Base-by-base conservation (phyloP, 768 basidiomycete species). In the Leccinum broughii region DNA sequence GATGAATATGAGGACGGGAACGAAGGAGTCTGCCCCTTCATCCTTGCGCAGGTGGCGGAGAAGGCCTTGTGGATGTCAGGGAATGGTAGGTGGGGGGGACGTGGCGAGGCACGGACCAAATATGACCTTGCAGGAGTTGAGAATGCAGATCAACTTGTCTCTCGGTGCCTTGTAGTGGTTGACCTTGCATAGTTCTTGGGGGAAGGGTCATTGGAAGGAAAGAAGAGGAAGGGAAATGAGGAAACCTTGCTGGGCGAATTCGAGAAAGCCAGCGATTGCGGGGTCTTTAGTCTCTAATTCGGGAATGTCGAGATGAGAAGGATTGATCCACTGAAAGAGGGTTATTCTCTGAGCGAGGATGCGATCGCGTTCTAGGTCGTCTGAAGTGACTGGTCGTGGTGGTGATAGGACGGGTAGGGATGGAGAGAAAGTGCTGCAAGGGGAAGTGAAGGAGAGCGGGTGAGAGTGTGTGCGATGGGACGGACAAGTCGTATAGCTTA, bases 101-200 rank as follows among this genome's bases (percentile, higher is more conserved):
- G 55, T 64, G 55, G 65, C 39, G 63, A 51, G 39, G 13, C 28
- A 75, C 89, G 61, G 64, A 95, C 96, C 97, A 69, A 97, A 98
- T 66, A 99, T 98, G 74, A 99, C 94, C 78, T 99, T 99, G 85
- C 95, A 99, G 74, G 87, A 92, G 70, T 99, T 99, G 54, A 98
- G 77, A 41, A 98, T 90, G 74, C 97, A 98, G 57, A 99, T 98
- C 55, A 98, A 79, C 77, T 99, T 99, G 75, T 99, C 97, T 48
- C 97, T 83, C 8, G 97, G 97, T 10, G 97, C 97, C 74, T 98
- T 98, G 80, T 98, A 99, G 71, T 98, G 95, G 68, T 97, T 98
- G 62, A 99, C 89, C 81, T 98, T 98, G 66, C 94, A 75, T 48
- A 99, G 79, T 74, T 99, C 97, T 93, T 69, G 34, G 34, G 39